Conservation (phyloP, 345 rosid species). For the Aquilaria yunnanensis region DNA sequence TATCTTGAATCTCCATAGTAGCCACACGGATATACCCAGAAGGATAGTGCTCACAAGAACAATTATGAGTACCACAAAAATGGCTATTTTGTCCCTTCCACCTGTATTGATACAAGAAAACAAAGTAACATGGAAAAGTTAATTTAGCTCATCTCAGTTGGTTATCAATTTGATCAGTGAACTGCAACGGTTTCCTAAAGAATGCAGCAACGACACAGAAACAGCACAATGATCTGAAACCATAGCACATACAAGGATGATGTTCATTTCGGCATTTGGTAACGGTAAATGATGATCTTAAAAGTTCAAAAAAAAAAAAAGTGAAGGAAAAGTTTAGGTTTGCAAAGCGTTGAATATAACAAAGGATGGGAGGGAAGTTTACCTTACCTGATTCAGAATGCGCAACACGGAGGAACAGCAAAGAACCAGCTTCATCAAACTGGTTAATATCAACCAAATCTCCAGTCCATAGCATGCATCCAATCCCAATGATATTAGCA, state of each 20-base stretch:
- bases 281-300: neutral
- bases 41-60: too few relatives aligned
- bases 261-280: neutral
- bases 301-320: neutral
- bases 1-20: neutral
- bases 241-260: neutral
- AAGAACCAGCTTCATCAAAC: constrained; percentile 24
- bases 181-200: constrained; percentile 4
- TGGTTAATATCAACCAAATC: constrained; percentile 32
- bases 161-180: neutral
- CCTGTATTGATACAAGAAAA: neutral
- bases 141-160: constrained; percentile 1
- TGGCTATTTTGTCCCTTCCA: neutral
- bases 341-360: neutral
- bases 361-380: neutral
- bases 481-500: constrained; percentile 29
- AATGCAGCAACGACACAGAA: neutral
- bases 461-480: constrained; percentile 44
- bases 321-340: neutral
- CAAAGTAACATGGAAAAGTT: neutral
- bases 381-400: constrained; percentile 25
- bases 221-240: constrained; percentile 1
- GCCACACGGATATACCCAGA: neutral
- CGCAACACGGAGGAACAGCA: constrained; percentile 34
- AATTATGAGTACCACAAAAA: neutral